Evolutionary conservation across 2,329 filamentous ascomycete species (phyloP), one percentile per base, ranked within the genome.

Genomic region (Hymenoscyphus fructigenus): DNA sequence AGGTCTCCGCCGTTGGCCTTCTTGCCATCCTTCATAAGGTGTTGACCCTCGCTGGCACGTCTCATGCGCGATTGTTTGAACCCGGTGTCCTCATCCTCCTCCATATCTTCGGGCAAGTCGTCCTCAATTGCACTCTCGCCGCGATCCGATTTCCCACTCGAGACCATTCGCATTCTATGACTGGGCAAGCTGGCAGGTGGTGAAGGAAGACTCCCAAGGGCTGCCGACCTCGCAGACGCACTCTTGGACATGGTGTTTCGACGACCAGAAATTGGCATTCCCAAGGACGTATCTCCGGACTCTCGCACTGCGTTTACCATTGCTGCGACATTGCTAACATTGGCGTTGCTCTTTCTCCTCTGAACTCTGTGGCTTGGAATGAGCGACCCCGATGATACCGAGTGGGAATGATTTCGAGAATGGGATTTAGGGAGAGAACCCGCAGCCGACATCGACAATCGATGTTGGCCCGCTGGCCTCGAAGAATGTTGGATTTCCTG

Each of bases 341-440:
- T 85, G 57, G 89, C 86, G 69, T 88, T 90, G 79, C 93, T 97
- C 85, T 98, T 98, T 73, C 95, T 88, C 74, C 94, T 91, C 72
- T 91, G 93, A 71, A 98, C 88, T 72, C 95, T 91, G 78, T 97
- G 91, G 77, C 87, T 89, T 72, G 88, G 81, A 81, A 93, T 94
- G 75, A 93, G 85, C 65, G 90, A 87, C 71, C 88, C 87, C 66
- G 90, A 85, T 63, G 93, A 90, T 72, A 93, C 83, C 65, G 92
- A 94, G 78, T 95, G 90, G 59, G 91, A 91, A 81, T 93, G 91
- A 72, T 87, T 88, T 75, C 93, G 89, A 56, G 69, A 64, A 63
- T 76, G 74, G 28, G 69, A 69, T 68, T 72, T 81, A 60, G 90
- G 83, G 62, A 85, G 78, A 72, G 88, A 87, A 70, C 84, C 75